Evolutionary conservation across 78 protist genomes (phyloP).

Genomic region (Dictyostelium intermedium): DNA sequence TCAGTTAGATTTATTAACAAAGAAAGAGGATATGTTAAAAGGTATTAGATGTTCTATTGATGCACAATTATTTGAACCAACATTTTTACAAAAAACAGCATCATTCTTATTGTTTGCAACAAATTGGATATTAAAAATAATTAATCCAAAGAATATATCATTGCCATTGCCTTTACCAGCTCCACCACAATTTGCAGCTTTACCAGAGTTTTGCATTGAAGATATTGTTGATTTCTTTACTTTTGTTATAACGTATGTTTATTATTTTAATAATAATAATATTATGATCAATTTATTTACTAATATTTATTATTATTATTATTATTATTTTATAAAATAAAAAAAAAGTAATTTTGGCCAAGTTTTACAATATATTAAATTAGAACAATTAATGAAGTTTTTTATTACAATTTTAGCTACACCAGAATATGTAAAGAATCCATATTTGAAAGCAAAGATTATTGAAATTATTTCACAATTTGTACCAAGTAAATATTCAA

Average conservation of each 20-base stretch:
- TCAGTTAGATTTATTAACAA: neutral
- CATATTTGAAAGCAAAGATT: slow-evolving; percentile 72
- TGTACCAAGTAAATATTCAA: neutral
- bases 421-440: slow-evolving; percentile 79
- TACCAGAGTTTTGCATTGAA: slow-evolving; percentile 80
- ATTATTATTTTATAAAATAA: neutral
- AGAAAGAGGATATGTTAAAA: slow-evolving; percentile 29
- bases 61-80: slow-evolving; percentile 56
- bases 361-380: slow-evolving; percentile 22
- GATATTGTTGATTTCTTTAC: slow-evolving; percentile 80
- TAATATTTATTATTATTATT: neutral
- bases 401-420: slow-evolving; percentile 64
- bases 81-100: slow-evolving; percentile 19
- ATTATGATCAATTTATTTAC: too few species aligned
- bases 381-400: slow-evolving; percentile 47
- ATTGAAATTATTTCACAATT: slow-evolving; percentile 39
- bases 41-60: slow-evolving; percentile 22
- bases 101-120: slow-evolving; percentile 44
- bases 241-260: neutral
- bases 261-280: too few species aligned
- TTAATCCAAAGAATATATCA: slow-evolving; percentile 24
- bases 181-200: slow-evolving; percentile 44
- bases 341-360: neutral
- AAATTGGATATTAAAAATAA: slow-evolving; percentile 38
- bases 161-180: slow-evolving; percentile 41